Evolutionary conservation across 805 yeast genomes (phyloP), one percentile per base, ranked within the genome.

Genomic region (Hanseniaspora meyeri): DNA sequence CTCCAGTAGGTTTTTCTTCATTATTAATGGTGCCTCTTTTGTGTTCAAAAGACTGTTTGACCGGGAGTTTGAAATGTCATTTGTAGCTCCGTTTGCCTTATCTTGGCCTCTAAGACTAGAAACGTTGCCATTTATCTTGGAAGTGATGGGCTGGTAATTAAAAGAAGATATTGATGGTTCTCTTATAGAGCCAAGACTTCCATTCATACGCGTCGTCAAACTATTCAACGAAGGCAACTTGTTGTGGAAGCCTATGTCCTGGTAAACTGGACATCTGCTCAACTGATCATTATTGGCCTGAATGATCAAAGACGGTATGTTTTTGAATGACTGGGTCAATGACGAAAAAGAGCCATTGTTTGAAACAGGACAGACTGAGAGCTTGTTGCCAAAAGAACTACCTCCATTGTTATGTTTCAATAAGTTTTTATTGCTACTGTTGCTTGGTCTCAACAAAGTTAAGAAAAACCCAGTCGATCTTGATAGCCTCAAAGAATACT

Each of bases 401-500:
- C 2, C 17, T 14, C 37, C 14, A 9, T n/a, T 14, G 12, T 7
- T 48, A 34, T 50, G 27, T 34, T 42, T 40, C 5, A 24, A 27
- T 24, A 42, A 46, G 16, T 36, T 48, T 37, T 59, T 60, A 43
- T 43, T 40, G 40, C 52, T 61, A 7, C 61, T 57, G 19, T 64
- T 63, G 1, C 69, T 73, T 43, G 65, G 72, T 58, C 64, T 68
- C 49, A 74, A 58, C 34, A 74, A 59, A 0, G 74, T 70, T 32
- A 73, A 67, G 51, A 73, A 74, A 58, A 74, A 74, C 1, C 71
- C 71, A 1, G 74, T 73, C 9, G 85, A 82, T 62, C 81, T 82
- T 39, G 79, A 73, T 64, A 83, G 74, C 67, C 85, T 76, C 81
- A 83, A 81, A 1, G 88, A 85, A 63, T 81, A 82, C 58, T 79